Evolutionary conservation across 2,329 filamentous ascomycete species (phyloP), one percentile per base, ranked within the genome.

Genomic region (Botryotinia calthae): DNA sequence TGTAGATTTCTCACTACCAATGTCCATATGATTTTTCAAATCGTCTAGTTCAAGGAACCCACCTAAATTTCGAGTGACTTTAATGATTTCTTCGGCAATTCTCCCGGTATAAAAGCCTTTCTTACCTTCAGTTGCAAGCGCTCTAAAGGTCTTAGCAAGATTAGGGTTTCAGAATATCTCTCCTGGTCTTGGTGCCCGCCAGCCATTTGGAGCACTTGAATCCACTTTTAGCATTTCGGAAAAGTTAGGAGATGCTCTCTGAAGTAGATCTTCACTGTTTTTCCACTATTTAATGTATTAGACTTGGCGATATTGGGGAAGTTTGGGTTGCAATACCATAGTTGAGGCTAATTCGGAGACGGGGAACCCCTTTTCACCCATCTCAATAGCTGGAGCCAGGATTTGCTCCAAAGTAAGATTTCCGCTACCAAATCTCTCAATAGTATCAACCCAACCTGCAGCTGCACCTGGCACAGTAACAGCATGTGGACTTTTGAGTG

Each of bases 401-500:
- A 98, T 90, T 79, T 97, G 89, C 77, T 89, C 88, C 83, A 98
- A 78, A 14, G 85, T 89, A 22, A 98, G 78, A 80, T 92, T 97
- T 3, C 94, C 93, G 81, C 95, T 98, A 25, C 96, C 96, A 79
- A 98, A 97, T 71, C 89, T 89, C 82, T 95, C 91, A 1, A 98
- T 87, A 0, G 92, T 91, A 82, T 99, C 96, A 37, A 93, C 90
- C 96, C 96, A 99, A 0, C 95, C 96, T 0, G 94, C 96, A 0
- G 96, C 89, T 2, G 96, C 95, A 9, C 96, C 96, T 0, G 96
- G 96, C 0, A 96, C 91, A 1, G 95, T 97, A 1, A 94, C 93
- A 16, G 94, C 87, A 80, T 97, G 92, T 22, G 93, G 90, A 79
- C 91, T 95, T 48, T 84, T 82, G 84, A 91, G 89, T 25, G 95